Conservation (phyloP, 345 rosid species). For the Durio zibethinus region DNA sequence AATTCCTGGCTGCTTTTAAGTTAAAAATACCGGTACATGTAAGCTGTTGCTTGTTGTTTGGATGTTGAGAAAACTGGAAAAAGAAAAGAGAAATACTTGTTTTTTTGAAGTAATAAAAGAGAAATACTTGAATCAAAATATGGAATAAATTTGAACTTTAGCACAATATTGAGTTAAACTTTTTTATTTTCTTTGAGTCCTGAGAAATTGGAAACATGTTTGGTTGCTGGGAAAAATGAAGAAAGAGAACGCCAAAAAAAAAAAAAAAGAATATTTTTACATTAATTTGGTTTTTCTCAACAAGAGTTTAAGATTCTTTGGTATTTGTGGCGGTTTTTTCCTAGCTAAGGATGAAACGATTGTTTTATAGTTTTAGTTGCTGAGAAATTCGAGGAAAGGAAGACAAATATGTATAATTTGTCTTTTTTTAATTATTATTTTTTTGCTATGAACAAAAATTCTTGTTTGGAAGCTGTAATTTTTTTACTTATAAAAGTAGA, state of each 20-base stretch:
- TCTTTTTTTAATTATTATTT: not conserved
- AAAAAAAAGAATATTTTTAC: not conserved
- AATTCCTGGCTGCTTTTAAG: not conserved
- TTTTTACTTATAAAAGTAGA: not conserved
- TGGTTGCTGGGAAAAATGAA: constrained; percentile 9
- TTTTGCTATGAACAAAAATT: not conserved
- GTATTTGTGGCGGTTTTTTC: not conserved
- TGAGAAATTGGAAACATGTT: not conserved
- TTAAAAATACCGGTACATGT: not conserved
- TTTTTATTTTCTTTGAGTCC: not conserved
- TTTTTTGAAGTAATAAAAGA: too few species aligned
- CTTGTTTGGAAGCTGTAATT: constrained; percentile 2
- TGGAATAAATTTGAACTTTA: not conserved
- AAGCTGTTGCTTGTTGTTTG: not conserved
- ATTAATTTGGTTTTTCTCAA: not conserved
- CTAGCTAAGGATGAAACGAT: not conserved
- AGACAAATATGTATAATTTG: not conserved
- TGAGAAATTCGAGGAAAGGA: constrained; percentile 6
- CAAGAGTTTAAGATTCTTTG: not conserved
- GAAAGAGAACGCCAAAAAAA: not conserved
- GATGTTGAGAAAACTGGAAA: constrained; percentile 9
- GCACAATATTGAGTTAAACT: not conserved
- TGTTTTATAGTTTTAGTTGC: not conserved
- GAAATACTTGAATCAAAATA: not conserved
- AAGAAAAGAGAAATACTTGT: not conserved